Evolutionary conservation across 768 basidiomycete genomes (phyloP).

Genomic region (Albatrellus ellisii): DNA sequence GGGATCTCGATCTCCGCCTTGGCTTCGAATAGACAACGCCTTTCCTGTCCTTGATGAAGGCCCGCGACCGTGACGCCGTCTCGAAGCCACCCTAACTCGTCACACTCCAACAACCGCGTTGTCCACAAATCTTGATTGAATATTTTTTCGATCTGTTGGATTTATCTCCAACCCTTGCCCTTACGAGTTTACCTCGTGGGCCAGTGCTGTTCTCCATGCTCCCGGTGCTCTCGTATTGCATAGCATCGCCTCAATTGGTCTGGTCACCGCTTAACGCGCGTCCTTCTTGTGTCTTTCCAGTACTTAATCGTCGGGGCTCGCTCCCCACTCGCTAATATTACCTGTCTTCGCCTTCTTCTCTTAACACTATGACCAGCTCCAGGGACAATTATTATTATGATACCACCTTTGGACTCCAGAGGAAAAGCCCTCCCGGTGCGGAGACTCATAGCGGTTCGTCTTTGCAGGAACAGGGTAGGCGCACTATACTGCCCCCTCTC

Average conservation of each 20-base stretch:
- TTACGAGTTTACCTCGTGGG: neutral
- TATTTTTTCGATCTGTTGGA: neutral
- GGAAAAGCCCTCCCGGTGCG: slow-evolving; percentile 4
- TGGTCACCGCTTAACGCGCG: neutral
- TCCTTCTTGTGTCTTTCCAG: slow-evolving; percentile 2
- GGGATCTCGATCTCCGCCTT: too few relatives aligned
- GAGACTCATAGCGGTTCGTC: slow-evolving; percentile 13
- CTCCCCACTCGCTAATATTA: slow-evolving; percentile 10
- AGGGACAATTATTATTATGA: slow-evolving; percentile 8
- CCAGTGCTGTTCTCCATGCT: slow-evolving; percentile 1
- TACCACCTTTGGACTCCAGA: slow-evolving; percentile 6
- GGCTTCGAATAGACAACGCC: too few relatives aligned
- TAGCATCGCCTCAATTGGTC: neutral
- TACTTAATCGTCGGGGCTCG: slow-evolving; percentile 8
- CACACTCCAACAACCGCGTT: too few relatives aligned
- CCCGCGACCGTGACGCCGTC: too few relatives aligned
- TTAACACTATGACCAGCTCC: slow-evolving; percentile 11
- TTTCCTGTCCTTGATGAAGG: too few relatives aligned
- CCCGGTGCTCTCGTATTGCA: neutral
- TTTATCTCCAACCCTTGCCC: neutral
- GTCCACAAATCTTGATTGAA: too few relatives aligned
- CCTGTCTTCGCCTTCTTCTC: slow-evolving; percentile 12
- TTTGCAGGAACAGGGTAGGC: slow-evolving; percentile 13
- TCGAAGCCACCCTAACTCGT: too few relatives aligned
- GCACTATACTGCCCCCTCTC: slow-evolving; percentile 11